A percentile compares a stretch with the other conserved stretches of the same genome.
phyloP scores from a whole-genome alignment of 2,329 filamentous ascomycete species.

The Macrophomina phaseolina region DNA sequence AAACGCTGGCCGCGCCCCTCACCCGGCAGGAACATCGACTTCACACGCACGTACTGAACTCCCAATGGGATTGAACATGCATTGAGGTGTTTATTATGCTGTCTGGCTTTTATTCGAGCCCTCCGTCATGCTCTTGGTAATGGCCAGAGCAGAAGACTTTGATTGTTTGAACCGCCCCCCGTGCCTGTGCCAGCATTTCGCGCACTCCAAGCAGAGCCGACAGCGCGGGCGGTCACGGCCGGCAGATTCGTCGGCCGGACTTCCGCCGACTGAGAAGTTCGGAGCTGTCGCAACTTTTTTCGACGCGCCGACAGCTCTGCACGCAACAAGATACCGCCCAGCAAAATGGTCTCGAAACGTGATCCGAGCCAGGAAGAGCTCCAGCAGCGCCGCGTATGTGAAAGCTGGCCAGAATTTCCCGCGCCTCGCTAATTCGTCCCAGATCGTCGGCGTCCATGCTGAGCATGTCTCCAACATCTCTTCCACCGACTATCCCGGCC shows the following conservation, averaged over 20 bases:
- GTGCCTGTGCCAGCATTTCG: not conserved
- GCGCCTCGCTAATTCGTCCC: constrained; percentile 27
- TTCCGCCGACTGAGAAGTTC: constrained; percentile 29
- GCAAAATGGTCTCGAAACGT: constrained; percentile 48
- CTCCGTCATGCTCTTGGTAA: too few relatives aligned
- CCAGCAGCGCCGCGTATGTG: constrained; percentile 64
- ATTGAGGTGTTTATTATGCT: too few relatives aligned
- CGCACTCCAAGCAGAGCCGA: constrained; percentile 1
- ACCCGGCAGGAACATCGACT: not conserved
- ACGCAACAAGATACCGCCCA: constrained; percentile 18
- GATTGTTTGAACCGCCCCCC: too few relatives aligned
- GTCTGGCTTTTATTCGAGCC: too few relatives aligned
- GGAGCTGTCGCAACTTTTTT: constrained; percentile 28
- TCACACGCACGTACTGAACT: not conserved
- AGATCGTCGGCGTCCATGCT: constrained; percentile 85
- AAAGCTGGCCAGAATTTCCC: not conserved
- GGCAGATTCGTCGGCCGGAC: not conserved
- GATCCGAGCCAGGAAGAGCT: constrained; percentile 57
- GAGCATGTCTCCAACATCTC: constrained; percentile 90
- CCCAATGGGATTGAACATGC: too few relatives aligned
- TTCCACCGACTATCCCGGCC: constrained; percentile 89
- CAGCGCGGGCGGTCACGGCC: constrained; percentile 5
- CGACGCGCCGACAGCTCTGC: constrained; percentile 29
- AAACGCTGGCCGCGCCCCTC: constrained; percentile 7
- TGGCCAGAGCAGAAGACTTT: too few relatives aligned